Percentiles rank a stretch among this genome's conserved stretches.
phyloP scores from a whole-genome alignment of 805 yeast species.

The Metschnikowia picachoensis region DNA sequence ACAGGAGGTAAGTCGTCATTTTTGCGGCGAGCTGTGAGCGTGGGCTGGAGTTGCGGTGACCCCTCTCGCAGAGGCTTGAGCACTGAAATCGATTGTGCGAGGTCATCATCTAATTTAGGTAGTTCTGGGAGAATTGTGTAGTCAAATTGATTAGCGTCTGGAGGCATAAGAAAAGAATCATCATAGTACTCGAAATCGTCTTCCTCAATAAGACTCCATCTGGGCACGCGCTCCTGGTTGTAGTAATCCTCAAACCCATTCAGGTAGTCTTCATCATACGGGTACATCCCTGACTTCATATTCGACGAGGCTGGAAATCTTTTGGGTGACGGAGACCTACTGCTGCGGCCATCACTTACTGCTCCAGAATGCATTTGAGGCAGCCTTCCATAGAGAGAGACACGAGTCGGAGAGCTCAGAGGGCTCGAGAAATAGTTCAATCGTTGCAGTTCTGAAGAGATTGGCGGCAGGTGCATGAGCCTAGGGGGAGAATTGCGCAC shows the following conservation, averaged over 20 bases:
- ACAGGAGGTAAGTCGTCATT: constrained; percentile 37
- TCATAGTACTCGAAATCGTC: constrained; percentile 14
- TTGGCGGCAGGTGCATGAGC: constrained; percentile 7
- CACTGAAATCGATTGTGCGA: neutral
- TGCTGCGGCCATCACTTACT: constrained; percentile 14
- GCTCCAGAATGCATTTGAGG: constrained; percentile 13
- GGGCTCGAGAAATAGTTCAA: constrained; percentile 6
- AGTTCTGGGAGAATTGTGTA: constrained; percentile 35
- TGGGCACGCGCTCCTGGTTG: constrained; percentile 14
- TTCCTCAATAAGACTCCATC: constrained; percentile 18
- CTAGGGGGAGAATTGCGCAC: constrained; percentile 10
- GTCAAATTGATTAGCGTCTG: constrained; percentile 24
- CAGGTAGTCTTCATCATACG: constrained; percentile 10
- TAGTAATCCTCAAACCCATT: constrained; percentile 8
- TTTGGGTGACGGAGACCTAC: constrained; percentile 31
- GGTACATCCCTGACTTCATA: constrained; percentile 1
- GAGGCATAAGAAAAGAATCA: constrained; percentile 21
- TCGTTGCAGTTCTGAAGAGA: constrained; percentile 16
- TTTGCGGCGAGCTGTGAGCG: constrained; percentile 11
- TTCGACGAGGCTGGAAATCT: constrained; percentile 24
- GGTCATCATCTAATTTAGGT: constrained; percentile 15
- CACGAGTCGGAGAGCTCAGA: constrained; percentile 18
- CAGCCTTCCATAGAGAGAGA: constrained; percentile 2
- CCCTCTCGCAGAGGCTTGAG: neutral
- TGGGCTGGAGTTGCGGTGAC: constrained; percentile 1